A percentile compares a stretch with the other conserved stretches of the same genome.
Conservation (phyloP, 2,329 filamentous ascomycete species). For the Teratosphaeria pseudoeucalypti region DNA sequence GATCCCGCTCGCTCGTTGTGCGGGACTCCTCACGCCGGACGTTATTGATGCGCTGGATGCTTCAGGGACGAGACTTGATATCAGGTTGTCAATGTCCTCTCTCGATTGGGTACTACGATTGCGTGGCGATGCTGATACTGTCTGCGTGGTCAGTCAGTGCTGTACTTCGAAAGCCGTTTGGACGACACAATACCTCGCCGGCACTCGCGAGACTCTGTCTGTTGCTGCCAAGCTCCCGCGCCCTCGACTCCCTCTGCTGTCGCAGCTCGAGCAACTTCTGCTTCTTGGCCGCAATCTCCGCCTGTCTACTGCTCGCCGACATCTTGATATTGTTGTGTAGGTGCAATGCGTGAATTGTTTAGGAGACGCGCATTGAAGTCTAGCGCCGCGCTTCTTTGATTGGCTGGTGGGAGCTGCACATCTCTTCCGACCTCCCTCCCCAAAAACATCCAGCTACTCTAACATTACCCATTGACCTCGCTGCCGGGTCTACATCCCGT, state of each 20-base stretch:
- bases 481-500: background rate
- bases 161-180: background rate
- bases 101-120: constrained; percentile 47
- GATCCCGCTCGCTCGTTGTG: constrained; percentile 16
- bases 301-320: constrained; percentile 56
- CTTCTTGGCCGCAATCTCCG: constrained; percentile 94
- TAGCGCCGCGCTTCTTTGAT: constrained; percentile 1
- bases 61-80: constrained; percentile 65
- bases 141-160: constrained; percentile 34
- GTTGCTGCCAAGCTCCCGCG: constrained; percentile 61
- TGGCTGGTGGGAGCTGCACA: background rate
- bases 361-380: background rate
- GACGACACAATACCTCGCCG: constrained; percentile 44
- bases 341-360: background rate
- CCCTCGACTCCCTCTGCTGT: constrained; percentile 74
- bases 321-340: constrained; percentile 6
- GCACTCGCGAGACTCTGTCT: constrained; percentile 56
- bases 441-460: background rate
- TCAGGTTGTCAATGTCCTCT: constrained; percentile 72
- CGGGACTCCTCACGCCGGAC: constrained; percentile 17
- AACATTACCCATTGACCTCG: constrained; percentile 1
- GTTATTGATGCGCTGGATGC: constrained; percentile 29
- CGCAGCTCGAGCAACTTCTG: constrained; percentile 95
- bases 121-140: constrained; percentile 61
- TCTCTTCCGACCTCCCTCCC: background rate